A percentile compares a stretch with the other conserved stretches of the same genome.
Conservation (phyloP, 768 basidiomycete species). For the Kwoniella dejecticola region DNA sequence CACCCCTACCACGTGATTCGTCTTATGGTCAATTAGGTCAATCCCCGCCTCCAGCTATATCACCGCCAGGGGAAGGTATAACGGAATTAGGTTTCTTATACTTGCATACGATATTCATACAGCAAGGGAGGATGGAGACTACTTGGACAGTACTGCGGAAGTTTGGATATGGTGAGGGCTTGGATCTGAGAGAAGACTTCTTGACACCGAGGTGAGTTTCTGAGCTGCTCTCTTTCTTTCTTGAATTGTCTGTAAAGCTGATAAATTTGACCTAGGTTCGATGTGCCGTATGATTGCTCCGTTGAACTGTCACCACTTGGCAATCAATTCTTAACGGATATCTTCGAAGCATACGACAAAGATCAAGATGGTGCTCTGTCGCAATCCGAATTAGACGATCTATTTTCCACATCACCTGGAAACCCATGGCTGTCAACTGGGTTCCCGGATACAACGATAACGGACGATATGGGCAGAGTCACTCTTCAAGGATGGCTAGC, state of each 20-base stretch:
- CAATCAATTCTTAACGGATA: slow-evolving; percentile 94
- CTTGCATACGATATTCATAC: slow-evolving; percentile 95
- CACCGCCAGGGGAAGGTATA: slow-evolving; percentile 61
- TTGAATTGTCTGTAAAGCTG: no score
- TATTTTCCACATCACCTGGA: slow-evolving; percentile 92
- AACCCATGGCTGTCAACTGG: slow-evolving; percentile 94
- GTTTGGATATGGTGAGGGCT: slow-evolving; percentile 94
- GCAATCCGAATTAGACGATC: slow-evolving; percentile 73
- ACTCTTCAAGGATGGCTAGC: slow-evolving; percentile 98
- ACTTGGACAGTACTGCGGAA: slow-evolving; percentile 95
- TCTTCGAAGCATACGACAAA: slow-evolving; percentile 94
- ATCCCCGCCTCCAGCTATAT: slow-evolving; percentile 29
- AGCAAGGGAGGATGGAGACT: slow-evolving; percentile 89
- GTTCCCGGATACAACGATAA: slow-evolving; percentile 85
- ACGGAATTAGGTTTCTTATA: slow-evolving; percentile 92
- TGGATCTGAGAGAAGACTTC: slow-evolving; percentile 84
- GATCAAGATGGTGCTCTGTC: slow-evolving; percentile 95
- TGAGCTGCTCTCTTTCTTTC: no score
- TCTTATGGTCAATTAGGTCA: slow-evolving; percentile 33
- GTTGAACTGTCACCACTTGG: slow-evolving; percentile 92
- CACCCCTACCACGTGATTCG: slow-evolving; percentile 33
- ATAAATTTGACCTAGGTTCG: slow-evolving; percentile 64
- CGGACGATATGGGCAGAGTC: slow-evolving; percentile 82
- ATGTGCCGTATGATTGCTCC: slow-evolving; percentile 89
- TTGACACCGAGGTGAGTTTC: slow-evolving; percentile 77